These are phyloP conservation scores for Linum trigynum DNA, from an alignment of 345 rosid species.

Conservation along the genomic window DNA sequence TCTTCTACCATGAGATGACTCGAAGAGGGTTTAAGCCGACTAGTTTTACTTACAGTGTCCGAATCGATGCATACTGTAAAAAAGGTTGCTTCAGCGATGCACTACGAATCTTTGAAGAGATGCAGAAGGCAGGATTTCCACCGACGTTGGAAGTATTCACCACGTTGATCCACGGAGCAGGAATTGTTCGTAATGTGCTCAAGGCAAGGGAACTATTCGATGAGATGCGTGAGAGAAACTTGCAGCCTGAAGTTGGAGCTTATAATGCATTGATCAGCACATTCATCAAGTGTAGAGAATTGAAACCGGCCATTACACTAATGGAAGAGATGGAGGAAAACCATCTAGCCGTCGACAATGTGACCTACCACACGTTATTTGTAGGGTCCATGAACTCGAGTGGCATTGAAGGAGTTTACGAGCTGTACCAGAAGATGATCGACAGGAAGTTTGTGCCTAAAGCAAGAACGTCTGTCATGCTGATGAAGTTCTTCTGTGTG, in stretches of 20 bases:
- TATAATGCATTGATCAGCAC: conserved; percentile 73
- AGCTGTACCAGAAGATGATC: conserved; percentile 49
- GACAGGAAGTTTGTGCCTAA: conserved; percentile 48
- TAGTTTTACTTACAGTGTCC: conserved; percentile 41
- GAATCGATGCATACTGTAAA: conserved; percentile 82
- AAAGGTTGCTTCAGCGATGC: conserved; percentile 63
- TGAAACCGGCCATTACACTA: conserved; percentile 42
- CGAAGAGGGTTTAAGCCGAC: conserved; percentile 60
- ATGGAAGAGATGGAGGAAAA: conserved; percentile 72
- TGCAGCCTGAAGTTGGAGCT: conserved; percentile 50
- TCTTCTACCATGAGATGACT: conserved; percentile 75
- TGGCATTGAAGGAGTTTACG: conserved; percentile 40
- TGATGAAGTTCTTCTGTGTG: conserved; percentile 67
- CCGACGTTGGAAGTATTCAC: conserved; percentile 57
- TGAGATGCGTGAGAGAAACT: conserved; percentile 41
- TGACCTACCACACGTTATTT: conserved; percentile 63
- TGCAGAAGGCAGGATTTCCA: conserved; percentile 36
- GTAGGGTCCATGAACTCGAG: conserved; percentile 55
- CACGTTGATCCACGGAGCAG: conserved; percentile 77
- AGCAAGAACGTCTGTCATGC: conserved; percentile 63
- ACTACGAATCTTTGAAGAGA: conserved; percentile 62
- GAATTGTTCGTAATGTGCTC: conserved; percentile 38
- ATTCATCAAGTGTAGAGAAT: conserved; percentile 37
- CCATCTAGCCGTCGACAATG: conserved; percentile 38
- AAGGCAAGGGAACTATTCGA: conserved; percentile 71